Base-by-base conservation (phyloP, 75 land plant species). In the Pseudotsuga menziesii region DNA sequence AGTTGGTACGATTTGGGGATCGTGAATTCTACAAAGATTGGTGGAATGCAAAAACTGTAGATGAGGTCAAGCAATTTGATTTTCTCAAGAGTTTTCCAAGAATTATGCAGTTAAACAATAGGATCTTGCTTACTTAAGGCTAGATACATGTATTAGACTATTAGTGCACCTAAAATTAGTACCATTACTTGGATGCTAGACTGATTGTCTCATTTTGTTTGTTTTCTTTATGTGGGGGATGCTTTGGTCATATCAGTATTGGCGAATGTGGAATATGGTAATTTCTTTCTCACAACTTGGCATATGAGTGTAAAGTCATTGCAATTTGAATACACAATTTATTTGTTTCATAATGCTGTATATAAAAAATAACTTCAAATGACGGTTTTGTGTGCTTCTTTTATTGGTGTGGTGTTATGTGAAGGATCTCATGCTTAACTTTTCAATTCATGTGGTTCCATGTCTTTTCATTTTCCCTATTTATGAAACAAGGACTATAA, bases 231-330 rank as follows among this genome's bases (percentile, higher is more conserved):
- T 59, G 81, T 25, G 35, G 35, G 17, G 23, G 35, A 25, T 41
- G n/a, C 1, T 9, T 7, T 74, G 82, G 57, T 78, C 44, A 55
- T 78, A 76, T 76, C 93, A 93, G 98, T 94, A 97, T 79, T 94
- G 99, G 99, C 89, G 93, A 79, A 84, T 89, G 95, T 97, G 99
- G 99, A 97, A 97, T 76, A 94, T 97, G 99, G 98, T 95, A 91
- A 69, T 69, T 69, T 41, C 48, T 20, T n/a, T 48, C 72, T 41
- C 23, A 20, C 1, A 69, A n/a, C 9, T 3, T 2, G 9, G 2
- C 25, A 41, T 39, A 3, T 64, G 0, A 41, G 22, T 77, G 69
- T 22, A 44, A 22, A 17, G n/a, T 26, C 61, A 14, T 61, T 61
- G 44, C 48, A 25, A 48, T 23, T 52, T 58, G 16, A 79, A 59